These are phyloP conservation scores for Plantago lanceolata DNA, from an alignment of 305 asterid species.

Conservation along the genomic window DNA sequence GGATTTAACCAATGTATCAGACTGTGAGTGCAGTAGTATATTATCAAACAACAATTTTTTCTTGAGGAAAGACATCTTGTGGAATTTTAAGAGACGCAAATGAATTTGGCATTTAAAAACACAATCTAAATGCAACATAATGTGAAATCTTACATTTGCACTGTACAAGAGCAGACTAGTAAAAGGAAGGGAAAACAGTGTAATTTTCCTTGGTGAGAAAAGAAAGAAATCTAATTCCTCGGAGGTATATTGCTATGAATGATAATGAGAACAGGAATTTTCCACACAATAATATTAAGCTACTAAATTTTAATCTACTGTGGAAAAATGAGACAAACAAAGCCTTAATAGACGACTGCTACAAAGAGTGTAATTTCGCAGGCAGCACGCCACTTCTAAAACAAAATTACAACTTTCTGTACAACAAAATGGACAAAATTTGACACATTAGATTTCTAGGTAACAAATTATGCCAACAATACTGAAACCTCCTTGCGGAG, in stretches of 20 bases:
- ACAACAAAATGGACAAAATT: constrained; percentile 10
- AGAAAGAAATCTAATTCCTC: neutral
- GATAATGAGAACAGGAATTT: neutral
- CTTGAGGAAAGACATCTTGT: no score
- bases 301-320: constrained; percentile 7
- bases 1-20: no score
- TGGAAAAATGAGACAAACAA: constrained; percentile 1
- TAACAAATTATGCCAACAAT: constrained; percentile 4
- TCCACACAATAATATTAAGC: neutral
- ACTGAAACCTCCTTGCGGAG: constrained; percentile 7
- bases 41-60: no score
- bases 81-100: no score
- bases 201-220: neutral
- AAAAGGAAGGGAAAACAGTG: neutral
- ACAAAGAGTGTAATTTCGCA: neutral
- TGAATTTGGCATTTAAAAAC: no score
- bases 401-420: constrained; percentile 16
- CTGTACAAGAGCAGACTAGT: no score
- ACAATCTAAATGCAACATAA: no score
- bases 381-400: constrained; percentile 3
- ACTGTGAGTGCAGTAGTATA: no score
- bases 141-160: no score
- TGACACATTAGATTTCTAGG: constrained; percentile 3
- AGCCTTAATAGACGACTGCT: neutral
- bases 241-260: neutral